Percentiles rank a stretch among this genome's conserved stretches.
Conservation (phyloP, 805 yeast species). For the Candida easanensis region DNA sequence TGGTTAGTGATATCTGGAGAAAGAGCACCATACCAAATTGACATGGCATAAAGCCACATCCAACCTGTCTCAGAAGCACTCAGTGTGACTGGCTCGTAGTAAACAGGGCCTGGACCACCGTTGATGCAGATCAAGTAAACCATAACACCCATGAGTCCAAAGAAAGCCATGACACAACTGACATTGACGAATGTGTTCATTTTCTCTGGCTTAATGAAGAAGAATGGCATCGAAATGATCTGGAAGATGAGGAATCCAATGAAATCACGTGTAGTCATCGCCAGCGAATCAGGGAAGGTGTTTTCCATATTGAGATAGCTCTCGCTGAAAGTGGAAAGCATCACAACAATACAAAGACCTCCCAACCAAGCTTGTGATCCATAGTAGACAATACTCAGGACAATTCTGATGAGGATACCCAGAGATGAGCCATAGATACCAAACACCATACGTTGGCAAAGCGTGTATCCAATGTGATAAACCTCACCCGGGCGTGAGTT, state of each 20-base stretch:
- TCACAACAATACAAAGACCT: conserved; percentile 37
- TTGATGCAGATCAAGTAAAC: conserved; percentile 32
- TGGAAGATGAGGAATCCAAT: conserved; percentile 45
- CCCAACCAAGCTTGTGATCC: conserved; percentile 45
- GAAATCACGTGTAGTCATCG: conserved; percentile 40
- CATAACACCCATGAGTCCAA: conserved; percentile 41
- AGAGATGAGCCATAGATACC: conserved; percentile 41
- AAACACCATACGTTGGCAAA: conserved; percentile 35
- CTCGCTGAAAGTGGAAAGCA: conserved; percentile 35
- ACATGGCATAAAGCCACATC: conserved; percentile 40
- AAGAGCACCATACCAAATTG: conserved; percentile 39
- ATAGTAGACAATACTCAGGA: conserved; percentile 40
- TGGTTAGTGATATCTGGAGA: conserved; percentile 39
- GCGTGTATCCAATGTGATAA: conserved; percentile 39
- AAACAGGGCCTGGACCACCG: conserved; percentile 36
- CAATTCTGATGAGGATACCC: conserved; percentile 38
- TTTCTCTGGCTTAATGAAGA: conserved; percentile 43
- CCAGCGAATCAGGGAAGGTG: conserved; percentile 35
- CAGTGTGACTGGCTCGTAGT: conserved; percentile 26
- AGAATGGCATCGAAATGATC: conserved; percentile 38
- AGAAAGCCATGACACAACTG: conserved; percentile 36
- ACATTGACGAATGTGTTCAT: conserved; percentile 35
- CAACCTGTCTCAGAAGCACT: conserved; percentile 32
- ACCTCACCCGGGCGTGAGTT: conserved; percentile 40
- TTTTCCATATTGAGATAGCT: conserved; percentile 35